Conservation (phyloP, 208 protist species). For the Trichomonas tenax region DNA sequence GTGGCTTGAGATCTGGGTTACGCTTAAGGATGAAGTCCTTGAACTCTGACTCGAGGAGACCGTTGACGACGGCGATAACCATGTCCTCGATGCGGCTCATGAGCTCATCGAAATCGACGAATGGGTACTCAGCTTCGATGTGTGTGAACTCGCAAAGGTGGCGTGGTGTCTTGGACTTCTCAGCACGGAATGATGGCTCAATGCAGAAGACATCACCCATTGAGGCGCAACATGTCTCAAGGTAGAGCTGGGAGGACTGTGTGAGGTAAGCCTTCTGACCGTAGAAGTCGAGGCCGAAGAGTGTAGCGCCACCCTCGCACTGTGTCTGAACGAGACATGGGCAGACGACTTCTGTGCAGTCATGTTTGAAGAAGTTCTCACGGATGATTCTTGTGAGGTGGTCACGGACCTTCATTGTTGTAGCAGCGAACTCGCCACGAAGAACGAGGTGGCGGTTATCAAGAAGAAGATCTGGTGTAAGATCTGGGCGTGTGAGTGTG, state of each 20-base stretch:
- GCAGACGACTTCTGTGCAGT: slow-evolving; percentile 78
- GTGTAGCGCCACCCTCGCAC: slow-evolving; percentile 84
- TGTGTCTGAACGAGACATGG: slow-evolving; percentile 91
- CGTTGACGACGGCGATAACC: slow-evolving; percentile 61
- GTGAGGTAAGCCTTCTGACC: slow-evolving; percentile 85
- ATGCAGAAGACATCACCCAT: slow-evolving; percentile 85
- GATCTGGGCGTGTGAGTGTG: slow-evolving; percentile 55
- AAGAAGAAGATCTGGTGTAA: slow-evolving; percentile 64
- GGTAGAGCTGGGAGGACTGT: slow-evolving; percentile 93
- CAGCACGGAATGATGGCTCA: slow-evolving; percentile 83
- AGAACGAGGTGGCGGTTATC: slow-evolving; percentile 81
- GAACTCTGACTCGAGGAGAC: slow-evolving; percentile 48
- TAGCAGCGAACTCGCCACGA: slow-evolving; percentile 62
- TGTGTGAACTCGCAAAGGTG: slow-evolving; percentile 96
- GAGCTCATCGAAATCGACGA: slow-evolving; percentile 85
- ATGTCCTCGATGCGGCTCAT: slow-evolving; percentile 76
- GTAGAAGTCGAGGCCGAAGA: slow-evolving; percentile 94
- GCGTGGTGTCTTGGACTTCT: slow-evolving; percentile 83
- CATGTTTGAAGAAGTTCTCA: slow-evolving; percentile 68
- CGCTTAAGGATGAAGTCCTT: slow-evolving; percentile 61
- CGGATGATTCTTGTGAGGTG: slow-evolving; percentile 68
- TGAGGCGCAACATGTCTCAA: slow-evolving; percentile 78
- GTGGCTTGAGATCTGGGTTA: slow-evolving; percentile 65
- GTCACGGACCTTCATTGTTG: slow-evolving; percentile 53
- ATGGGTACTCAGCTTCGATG: slow-evolving; percentile 82